Percentiles rank a stretch among this genome's conserved stretches.
Evolutionary conservation across 2,329 filamentous ascomycete species (phyloP).

Genomic region (Botryosphaeria dothidea): DNA sequence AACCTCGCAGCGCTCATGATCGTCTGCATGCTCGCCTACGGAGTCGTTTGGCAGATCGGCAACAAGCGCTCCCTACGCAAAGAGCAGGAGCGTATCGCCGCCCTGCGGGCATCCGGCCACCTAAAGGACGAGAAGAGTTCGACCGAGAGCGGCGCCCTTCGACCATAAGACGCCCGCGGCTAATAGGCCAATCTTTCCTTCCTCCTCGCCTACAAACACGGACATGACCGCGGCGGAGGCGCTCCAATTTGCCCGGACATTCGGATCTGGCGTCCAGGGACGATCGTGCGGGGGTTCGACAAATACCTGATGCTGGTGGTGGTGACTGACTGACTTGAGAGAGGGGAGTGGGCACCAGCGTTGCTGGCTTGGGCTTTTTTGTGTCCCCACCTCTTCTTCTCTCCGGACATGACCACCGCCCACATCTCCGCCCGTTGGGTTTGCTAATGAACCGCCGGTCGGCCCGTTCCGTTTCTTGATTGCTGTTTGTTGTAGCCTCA

Average conservation of each 20-base stretch:
- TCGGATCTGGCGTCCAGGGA: background rate
- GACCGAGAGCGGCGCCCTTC: background rate
- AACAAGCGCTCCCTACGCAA: conserved; percentile 24
- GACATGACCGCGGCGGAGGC: background rate
- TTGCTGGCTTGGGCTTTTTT: background rate
- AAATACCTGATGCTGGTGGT: background rate
- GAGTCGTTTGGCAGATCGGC: conserved; percentile 26
- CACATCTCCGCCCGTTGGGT: background rate
- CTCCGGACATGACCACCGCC: background rate
- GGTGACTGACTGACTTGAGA: too few species aligned
- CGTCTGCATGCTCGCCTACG: conserved; percentile 25
- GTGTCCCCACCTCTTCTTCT: background rate
- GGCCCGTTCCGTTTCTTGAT: background rate
- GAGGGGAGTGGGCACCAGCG: too few species aligned
- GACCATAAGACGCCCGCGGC: background rate
- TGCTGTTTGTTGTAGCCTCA: background rate
- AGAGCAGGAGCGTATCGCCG: conserved; percentile 25
- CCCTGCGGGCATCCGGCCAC: conserved; percentile 23
- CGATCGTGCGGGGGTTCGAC: background rate
- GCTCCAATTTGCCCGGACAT: background rate
- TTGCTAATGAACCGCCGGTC: background rate
- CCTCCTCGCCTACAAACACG: background rate
- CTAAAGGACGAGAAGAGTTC: conserved; percentile 20
- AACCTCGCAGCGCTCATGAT: conserved; percentile 25
- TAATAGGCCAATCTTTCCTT: background rate